phyloP scores from a whole-genome alignment of 352 stramenopile species.

The Pythium myriotylum region DNA sequence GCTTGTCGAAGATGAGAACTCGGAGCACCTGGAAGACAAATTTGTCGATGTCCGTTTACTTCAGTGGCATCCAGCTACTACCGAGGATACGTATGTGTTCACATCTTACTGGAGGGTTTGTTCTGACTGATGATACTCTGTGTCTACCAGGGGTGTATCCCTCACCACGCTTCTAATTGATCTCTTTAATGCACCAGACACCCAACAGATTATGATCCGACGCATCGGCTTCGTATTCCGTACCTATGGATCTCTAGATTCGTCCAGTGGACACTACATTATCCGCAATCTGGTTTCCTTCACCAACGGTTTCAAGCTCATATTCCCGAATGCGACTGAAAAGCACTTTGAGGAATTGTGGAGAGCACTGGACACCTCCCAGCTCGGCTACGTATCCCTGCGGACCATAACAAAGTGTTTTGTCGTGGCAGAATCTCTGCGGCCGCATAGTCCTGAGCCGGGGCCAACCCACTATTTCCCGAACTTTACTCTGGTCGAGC shows the following conservation, averaged over 20 bases:
- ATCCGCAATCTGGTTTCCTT: constrained; percentile 30
- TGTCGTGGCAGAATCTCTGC: constrained; percentile 21
- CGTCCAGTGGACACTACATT: constrained; percentile 3
- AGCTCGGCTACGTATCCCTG: constrained; percentile 15
- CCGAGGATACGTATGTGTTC: constrained; percentile 36
- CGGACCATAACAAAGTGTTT: constrained; percentile 13
- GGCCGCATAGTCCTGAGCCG: constrained; percentile 56
- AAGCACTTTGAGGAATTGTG: constrained; percentile 65
- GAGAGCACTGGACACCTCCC: constrained; percentile 28
- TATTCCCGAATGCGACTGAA: constrained; percentile 57
- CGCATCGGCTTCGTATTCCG: constrained; percentile 57
- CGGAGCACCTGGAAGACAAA: constrained; percentile 24
- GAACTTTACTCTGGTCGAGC: constrained; percentile 45
- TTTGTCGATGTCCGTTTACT: constrained; percentile 43
- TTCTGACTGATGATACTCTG: background rate
- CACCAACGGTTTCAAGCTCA: constrained; percentile 41
- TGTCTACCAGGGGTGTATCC: constrained; percentile 36
- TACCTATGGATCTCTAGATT: constrained; percentile 31
- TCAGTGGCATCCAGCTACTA: constrained; percentile 57
- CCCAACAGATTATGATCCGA: constrained; percentile 55
- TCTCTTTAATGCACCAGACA: constrained; percentile 53
- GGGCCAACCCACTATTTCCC: constrained; percentile 73
- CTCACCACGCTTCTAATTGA: constrained; percentile 51
- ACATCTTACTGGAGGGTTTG: background rate
- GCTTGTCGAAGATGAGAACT: constrained; percentile 36